These are phyloP conservation scores for Chaetoscypha palmicola DNA, from an alignment of 2,329 filamentous ascomycete species.

Conservation along the genomic window DNA sequence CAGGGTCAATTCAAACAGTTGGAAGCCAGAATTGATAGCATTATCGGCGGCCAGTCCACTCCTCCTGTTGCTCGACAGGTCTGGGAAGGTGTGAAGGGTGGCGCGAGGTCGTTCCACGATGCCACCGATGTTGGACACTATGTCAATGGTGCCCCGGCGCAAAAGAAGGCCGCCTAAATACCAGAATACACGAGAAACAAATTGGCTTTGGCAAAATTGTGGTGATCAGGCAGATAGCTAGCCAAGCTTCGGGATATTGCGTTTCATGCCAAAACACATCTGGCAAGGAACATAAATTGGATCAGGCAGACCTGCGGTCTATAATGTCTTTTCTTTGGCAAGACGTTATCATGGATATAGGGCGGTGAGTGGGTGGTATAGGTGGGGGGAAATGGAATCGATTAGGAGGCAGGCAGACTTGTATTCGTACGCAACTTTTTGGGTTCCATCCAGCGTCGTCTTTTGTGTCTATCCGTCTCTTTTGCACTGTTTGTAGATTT, in stretches of 20 bases:
- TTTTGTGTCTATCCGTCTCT: neutral
- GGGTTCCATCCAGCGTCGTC: neutral
- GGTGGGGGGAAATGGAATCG: neutral
- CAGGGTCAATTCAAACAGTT: constrained; percentile 70
- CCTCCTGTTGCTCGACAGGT: constrained; percentile 71
- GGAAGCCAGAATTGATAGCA: constrained; percentile 68
- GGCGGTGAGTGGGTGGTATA: neutral
- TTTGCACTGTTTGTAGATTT: constrained; percentile 1
- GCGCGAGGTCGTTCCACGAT: constrained; percentile 67
- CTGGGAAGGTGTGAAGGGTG: constrained; percentile 74
- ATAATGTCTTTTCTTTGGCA: neutral
- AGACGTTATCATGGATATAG: neutral
- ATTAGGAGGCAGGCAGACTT: neutral
- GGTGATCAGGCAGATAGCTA: neutral
- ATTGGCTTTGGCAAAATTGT: neutral
- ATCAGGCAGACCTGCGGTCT: neutral
- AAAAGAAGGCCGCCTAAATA: constrained; percentile 49
- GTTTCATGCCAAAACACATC: neutral
- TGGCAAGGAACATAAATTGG: neutral
- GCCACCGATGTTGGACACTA: constrained; percentile 74
- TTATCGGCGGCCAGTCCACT: constrained; percentile 79
- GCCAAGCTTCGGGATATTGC: neutral
- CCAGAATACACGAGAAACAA: neutral
- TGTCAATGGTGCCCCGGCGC: constrained; percentile 46
- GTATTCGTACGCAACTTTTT: constrained; percentile 5